Evolutionary conservation across 495 filamentous ascomycete genomes (phyloP).

Genomic region (Penicillium antarcticum): DNA sequence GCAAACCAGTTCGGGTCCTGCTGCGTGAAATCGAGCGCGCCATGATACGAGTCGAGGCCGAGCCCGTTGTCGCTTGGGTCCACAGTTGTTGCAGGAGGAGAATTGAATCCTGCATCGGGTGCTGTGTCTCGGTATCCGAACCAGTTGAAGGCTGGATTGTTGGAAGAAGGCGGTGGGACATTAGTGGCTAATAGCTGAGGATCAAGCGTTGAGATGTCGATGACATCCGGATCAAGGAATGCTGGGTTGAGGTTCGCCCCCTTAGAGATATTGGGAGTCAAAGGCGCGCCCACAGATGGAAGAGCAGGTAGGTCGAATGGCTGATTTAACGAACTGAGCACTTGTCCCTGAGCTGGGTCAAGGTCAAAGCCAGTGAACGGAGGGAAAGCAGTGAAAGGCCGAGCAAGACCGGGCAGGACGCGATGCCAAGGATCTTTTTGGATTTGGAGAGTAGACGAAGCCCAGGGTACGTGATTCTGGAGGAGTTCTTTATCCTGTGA

Average conservation of each 20-base stretch:
- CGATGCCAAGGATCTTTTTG: slow-evolving; percentile 1
- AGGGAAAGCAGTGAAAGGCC: neutral
- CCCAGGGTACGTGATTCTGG: neutral
- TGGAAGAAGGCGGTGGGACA: neutral
- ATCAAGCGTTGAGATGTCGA: neutral
- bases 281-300: no score
- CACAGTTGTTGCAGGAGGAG: neutral
- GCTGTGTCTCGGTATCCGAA: neutral
- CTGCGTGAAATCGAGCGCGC: neutral
- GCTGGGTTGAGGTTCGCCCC: neutral
- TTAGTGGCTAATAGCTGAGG: neutral
- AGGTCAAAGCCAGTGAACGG: neutral
- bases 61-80: no score
- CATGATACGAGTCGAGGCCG: neutral
- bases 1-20: neutral
- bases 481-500: neutral
- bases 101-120: neutral
- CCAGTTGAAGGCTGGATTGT: no score
- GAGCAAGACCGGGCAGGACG: slow-evolving; percentile 1
- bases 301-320: no score
- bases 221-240: neutral
- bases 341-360: no score
- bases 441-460: neutral
- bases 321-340: neutral
- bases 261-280: no score